Evolutionary conservation across 768 basidiomycete genomes (phyloP).

Genomic region (Podaxis sp.): DNA sequence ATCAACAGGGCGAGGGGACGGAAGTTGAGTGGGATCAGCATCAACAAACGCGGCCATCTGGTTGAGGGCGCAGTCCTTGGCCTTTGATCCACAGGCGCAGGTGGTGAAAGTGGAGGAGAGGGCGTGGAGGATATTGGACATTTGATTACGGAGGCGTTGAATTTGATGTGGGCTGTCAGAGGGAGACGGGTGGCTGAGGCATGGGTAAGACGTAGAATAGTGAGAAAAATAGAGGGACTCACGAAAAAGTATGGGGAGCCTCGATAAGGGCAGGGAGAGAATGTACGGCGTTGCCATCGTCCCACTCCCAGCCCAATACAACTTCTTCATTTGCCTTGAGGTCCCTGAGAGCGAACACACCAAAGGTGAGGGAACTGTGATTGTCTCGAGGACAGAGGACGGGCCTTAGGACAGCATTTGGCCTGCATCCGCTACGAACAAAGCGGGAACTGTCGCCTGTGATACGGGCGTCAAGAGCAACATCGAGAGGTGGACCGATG

Average conservation of each 20-base stretch:
- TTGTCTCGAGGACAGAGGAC: conserved; percentile 32
- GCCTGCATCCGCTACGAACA: conserved; percentile 60
- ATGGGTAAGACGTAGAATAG: conserved; percentile 11
- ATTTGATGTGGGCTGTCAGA: conserved; percentile 40
- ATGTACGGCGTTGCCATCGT: conserved; percentile 86
- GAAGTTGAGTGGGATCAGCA: conserved; percentile 11
- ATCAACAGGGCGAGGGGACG: conserved; percentile 27
- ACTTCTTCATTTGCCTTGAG: conserved; percentile 81
- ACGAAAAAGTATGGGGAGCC: conserved; percentile 54
- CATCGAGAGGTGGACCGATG: conserved; percentile 68
- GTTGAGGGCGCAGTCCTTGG: conserved; percentile 57
- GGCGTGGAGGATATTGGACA: conserved; percentile 66
- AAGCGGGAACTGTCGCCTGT: conserved; percentile 62
- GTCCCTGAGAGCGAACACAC: conserved; percentile 73
- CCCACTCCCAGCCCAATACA: conserved; percentile 95
- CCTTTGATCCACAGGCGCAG: conserved; percentile 65
- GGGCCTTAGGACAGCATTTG: conserved; percentile 60
- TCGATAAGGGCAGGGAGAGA: conserved; percentile 64
- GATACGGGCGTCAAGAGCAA: conserved; percentile 77
- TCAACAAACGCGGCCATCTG: conserved; percentile 65
- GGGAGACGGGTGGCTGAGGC: conserved; percentile 10
- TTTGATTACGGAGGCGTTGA: conserved; percentile 54
- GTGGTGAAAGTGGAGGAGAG: conserved; percentile 69
- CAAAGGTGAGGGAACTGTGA: conserved; percentile 50
- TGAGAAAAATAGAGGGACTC: conserved; percentile 27